These are phyloP conservation scores for Sphagnum contortum DNA, from an alignment of 225 moss, liverwort and hornwort genomes.

Conservation along the genomic window DNA sequence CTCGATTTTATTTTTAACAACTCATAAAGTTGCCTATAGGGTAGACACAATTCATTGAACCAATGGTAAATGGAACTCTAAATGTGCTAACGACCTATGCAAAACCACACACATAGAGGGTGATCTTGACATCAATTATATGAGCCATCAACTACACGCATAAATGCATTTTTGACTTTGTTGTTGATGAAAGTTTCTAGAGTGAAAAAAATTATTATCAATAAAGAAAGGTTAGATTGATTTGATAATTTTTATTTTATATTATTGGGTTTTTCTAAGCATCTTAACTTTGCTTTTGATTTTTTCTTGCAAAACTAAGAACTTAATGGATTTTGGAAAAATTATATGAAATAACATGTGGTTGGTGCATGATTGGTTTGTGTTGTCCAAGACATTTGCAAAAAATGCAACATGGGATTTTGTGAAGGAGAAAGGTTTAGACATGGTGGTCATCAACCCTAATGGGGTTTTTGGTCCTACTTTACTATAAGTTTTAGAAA, in stretches of 20 bases:
- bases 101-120: constrained; percentile 26
- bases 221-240: constrained; percentile 13
- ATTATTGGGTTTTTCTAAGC: no score
- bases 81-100: constrained; percentile 33
- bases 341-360: no score
- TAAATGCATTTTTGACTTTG: constrained; percentile 3
- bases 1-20: background rate
- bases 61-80: constrained; percentile 42
- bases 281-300: no score
- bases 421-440: constrained; percentile 29
- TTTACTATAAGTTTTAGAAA: constrained; percentile 21
- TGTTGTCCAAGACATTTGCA: constrained; percentile 36
- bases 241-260: no score
- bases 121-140: constrained; percentile 41
- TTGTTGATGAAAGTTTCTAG: constrained; percentile 35
- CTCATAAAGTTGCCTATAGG: background rate
- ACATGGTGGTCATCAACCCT: constrained; percentile 28
- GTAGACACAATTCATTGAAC: constrained; percentile 41
- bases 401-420: constrained; percentile 44
- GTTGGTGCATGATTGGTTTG: constrained; percentile 38
- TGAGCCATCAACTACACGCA: constrained; percentile 36
- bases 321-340: no score
- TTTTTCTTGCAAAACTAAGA: no score
- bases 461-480: constrained; percentile 30
- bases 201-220: constrained; percentile 24